Conservation (phyloP, 345 rosid genomes). For the Erodium maritimum region DNA sequence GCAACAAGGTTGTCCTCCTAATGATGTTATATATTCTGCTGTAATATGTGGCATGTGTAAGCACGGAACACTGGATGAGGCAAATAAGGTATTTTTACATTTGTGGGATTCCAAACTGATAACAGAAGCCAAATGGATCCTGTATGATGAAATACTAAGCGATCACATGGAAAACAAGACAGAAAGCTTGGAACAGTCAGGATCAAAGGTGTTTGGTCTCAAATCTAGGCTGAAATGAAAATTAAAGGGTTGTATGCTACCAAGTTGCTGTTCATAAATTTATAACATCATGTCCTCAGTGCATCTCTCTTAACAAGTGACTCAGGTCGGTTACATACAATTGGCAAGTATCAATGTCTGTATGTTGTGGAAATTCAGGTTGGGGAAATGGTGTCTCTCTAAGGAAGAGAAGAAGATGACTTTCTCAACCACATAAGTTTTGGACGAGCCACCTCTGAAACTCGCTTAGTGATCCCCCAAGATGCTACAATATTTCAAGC, state of each 20-base stretch:
- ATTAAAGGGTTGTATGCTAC: constrained; percentile 48
- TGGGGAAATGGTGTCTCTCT: too few relatives aligned
- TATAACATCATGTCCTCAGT: too few relatives aligned
- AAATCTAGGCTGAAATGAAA: constrained; percentile 55
- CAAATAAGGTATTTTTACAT: constrained; percentile 50
- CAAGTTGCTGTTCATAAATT: too few relatives aligned
- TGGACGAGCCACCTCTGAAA: too few relatives aligned
- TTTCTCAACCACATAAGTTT: too few relatives aligned
- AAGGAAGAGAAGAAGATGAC: too few relatives aligned
- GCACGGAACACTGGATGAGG: constrained; percentile 68
- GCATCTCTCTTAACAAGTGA: too few relatives aligned
- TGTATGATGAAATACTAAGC: constrained; percentile 64
- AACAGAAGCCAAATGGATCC: constrained; percentile 53
- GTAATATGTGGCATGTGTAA: constrained; percentile 67
- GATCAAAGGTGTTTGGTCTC: constrained; percentile 76
- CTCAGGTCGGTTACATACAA: too few relatives aligned
- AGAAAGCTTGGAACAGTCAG: constrained; percentile 61
- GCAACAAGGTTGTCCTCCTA: constrained; percentile 44
- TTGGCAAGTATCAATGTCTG: too few relatives aligned
- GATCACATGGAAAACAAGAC: constrained; percentile 79
- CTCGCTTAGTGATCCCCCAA: too few relatives aligned
- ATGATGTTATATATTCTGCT: constrained; percentile 49
- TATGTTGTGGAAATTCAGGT: too few relatives aligned
- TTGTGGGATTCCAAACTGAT: constrained; percentile 40
- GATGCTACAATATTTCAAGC: too few relatives aligned